phyloP scores from a whole-genome alignment of 352 stramenopile genomes.

The Phytophthora capsici region DNA sequence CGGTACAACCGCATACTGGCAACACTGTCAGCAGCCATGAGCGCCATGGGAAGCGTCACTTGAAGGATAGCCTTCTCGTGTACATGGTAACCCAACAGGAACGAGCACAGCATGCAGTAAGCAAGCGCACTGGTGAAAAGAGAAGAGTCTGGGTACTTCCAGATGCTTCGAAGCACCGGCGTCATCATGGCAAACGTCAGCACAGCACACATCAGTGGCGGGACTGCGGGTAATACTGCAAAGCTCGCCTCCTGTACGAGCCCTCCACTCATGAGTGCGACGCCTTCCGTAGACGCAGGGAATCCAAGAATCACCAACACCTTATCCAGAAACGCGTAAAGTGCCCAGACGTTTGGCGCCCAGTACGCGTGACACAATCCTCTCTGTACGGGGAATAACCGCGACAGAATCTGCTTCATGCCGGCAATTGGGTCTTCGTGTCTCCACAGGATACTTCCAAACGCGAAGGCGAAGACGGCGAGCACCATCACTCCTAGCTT shows the following conservation, averaged over 20 bases:
- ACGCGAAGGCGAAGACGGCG: constrained; percentile 79
- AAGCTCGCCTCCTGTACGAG: constrained; percentile 86
- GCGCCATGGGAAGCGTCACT: constrained; percentile 71
- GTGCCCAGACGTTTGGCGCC: constrained; percentile 98
- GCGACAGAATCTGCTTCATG: constrained; percentile 88
- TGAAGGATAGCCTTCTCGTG: constrained; percentile 99
- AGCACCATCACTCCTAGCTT: constrained; percentile 87
- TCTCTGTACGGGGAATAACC: constrained; percentile 97
- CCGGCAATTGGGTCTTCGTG: constrained; percentile 59
- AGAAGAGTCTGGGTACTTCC: constrained; percentile 78
- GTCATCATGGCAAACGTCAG: constrained; percentile 84
- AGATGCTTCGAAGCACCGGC: constrained; percentile 77
- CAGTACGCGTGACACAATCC: constrained; percentile 99
- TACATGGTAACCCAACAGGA: constrained; percentile 99
- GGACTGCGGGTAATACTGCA: constrained; percentile 70
- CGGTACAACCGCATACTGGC: constrained; percentile 86
- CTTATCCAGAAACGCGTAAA: constrained; percentile 94
- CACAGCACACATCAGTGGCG: constrained; percentile 73
- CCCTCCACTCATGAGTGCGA: constrained; percentile 85
- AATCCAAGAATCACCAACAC: constrained; percentile 64
- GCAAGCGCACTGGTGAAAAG: constrained; percentile 82
- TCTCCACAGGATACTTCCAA: constrained; percentile 71
- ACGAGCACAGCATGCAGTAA: constrained; percentile 94
- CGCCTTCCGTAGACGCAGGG: constrained; percentile 34
- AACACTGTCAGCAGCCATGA: constrained; percentile 79